A percentile compares a stretch with the other conserved stretches of the same genome.
These are phyloP conservation scores for Aureobasidium sp. DNA, from an alignment of 2,329 filamentous ascomycete genomes.

Conservation along the genomic window DNA sequence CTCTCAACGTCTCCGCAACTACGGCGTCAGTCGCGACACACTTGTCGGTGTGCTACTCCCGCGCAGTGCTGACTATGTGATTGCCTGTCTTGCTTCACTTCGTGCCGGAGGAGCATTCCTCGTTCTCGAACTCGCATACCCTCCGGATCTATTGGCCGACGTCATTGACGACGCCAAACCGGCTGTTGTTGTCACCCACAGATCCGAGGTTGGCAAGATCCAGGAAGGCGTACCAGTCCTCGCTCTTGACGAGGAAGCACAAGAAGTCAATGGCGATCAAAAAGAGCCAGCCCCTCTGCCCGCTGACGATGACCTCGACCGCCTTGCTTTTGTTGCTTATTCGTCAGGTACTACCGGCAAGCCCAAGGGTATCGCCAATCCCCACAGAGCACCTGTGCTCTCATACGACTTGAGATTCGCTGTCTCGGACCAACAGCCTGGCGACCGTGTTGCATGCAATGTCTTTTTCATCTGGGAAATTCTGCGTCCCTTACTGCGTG, in stretches of 20 bases:
- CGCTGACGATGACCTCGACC: constrained; percentile 59
- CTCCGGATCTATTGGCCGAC: constrained; percentile 62
- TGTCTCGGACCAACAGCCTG: constrained; percentile 58
- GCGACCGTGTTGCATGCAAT: constrained; percentile 76
- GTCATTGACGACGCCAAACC: constrained; percentile 69
- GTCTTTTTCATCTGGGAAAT: constrained; percentile 87
- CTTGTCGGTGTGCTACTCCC: constrained; percentile 68
- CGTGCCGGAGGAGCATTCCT: constrained; percentile 72
- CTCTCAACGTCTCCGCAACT: constrained; percentile 52
- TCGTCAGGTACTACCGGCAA: constrained; percentile 69
- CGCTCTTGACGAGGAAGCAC: constrained; percentile 46
- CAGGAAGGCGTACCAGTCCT: constrained; percentile 55
- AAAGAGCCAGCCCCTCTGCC: constrained; percentile 43
- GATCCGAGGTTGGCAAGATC: constrained; percentile 56
- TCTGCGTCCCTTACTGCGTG: constrained; percentile 63
- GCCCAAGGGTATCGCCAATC: constrained; percentile 76
- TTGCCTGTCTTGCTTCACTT: constrained; percentile 68
- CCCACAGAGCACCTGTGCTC: constrained; percentile 61
- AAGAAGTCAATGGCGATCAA: constrained; percentile 19
- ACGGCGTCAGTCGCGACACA: constrained; percentile 63
- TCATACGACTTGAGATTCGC: constrained; percentile 67
- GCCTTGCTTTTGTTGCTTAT: constrained; percentile 71
- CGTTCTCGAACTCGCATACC: constrained; percentile 71
- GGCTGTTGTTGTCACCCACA: constrained; percentile 59
- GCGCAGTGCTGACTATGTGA: constrained; percentile 68